Base-by-base conservation (phyloP, 192 early-diverging fungal genomes). In the Dissophora globulifera region DNA sequence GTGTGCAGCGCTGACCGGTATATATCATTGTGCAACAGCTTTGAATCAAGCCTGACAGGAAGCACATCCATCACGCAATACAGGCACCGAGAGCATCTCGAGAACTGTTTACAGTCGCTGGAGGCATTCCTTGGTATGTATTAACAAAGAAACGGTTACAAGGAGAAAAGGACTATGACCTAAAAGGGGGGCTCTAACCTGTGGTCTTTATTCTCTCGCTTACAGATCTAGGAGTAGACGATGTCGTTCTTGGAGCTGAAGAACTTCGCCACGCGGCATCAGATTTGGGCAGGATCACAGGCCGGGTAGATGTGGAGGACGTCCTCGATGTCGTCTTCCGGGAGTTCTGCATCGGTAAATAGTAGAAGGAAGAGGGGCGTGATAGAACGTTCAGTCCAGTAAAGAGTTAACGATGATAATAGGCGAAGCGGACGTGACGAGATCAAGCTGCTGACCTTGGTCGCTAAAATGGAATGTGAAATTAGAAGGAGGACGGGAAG, bases 311-410 rank as follows among this genome's bases (percentile, higher is more conserved):
- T 59, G 88, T 91, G 15, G 93, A 94, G 58, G 87, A 92, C 56
- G 82, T 94, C 7, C 78, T 94, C 5, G 91, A 91, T 65, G 84
- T 87, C 8, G 69, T 94, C 25, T 94, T 94, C 72, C 78, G 87
- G 32, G 81, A 89, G 50, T 92, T 94, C 51, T 94, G 92, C 58
- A 94, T 94, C 41, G 92, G 92, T 17, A 94, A 94, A 81, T 89
- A 76, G 66, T 57, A 46, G 43, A 16, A 53, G 53, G 11, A 55
- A 3, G 1, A 25, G 13, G 10, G n/a, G 12, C 11, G 22, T 41
- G 20, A 47, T 3, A 27, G 13, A 9, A 33, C 19, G 25, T 15
- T 2, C 26, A 32, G 11, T 35, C 22, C 29, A 57, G 40, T 19
- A 38, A 38, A 38, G 6, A 38, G 13, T 38, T 38, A 9, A 13